phyloP scores from a whole-genome alignment of 2,329 filamentous ascomycete species.

The Biscogniauxia sp. region DNA sequence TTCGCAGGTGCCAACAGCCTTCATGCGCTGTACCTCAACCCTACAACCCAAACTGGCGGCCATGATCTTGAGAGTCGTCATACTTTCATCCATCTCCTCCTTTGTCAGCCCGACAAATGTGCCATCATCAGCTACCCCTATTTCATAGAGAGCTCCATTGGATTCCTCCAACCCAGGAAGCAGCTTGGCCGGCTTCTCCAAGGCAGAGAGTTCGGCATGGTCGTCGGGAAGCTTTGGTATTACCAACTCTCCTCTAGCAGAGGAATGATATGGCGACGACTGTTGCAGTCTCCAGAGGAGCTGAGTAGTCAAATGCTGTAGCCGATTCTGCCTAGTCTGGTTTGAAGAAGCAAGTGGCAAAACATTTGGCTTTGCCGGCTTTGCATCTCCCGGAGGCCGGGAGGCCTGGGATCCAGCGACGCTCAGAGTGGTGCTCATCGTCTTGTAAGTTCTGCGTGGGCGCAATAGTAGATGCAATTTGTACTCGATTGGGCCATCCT shows the following conservation, averaged over 20 bases:
- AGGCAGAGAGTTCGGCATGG: conserved; percentile 43
- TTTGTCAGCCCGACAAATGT: conserved; percentile 82
- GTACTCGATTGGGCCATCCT: conserved; percentile 93
- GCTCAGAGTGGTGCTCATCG: conserved; percentile 60
- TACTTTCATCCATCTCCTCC: conserved; percentile 89
- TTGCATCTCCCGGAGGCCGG: conserved; percentile 27
- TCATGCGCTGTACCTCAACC: conserved; percentile 76
- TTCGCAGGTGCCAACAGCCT: conserved; percentile 83
- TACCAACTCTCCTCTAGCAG: conserved; percentile 70
- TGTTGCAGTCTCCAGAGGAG: conserved; percentile 93
- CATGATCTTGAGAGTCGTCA: conserved; percentile 84
- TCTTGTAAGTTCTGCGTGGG: conserved; percentile 69
- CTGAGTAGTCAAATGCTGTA: conserved; percentile 92
- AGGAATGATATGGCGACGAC: conserved; percentile 86
- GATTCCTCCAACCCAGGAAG: conserved; percentile 87
- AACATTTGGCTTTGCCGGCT: conserved; percentile 25
- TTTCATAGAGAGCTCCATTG: conserved; percentile 90
- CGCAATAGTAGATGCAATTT: conserved; percentile 88
- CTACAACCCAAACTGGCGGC: conserved; percentile 86
- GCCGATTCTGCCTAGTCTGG: conserved; percentile 75
- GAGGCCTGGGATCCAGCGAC: conserved; percentile 33
- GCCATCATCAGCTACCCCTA: conserved; percentile 93
- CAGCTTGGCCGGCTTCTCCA: conserved; percentile 53
- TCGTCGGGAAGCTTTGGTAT: conserved; percentile 73
- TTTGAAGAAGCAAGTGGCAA: conserved; percentile 43